Conservation (phyloP, 441 rosid genomes). For the Jatropha podagrica region DNA sequence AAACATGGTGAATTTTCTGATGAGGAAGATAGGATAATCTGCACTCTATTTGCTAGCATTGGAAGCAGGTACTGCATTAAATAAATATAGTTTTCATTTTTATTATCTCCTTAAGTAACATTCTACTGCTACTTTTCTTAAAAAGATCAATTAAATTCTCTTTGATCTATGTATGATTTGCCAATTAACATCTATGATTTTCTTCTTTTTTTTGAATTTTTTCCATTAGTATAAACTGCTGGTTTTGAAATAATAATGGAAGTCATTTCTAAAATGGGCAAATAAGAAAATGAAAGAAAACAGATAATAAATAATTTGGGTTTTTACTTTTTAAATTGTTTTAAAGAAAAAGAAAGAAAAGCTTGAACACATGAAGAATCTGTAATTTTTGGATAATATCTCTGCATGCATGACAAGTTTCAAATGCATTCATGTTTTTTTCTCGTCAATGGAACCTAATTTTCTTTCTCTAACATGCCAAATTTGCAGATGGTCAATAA, state of each 20-base stretch:
- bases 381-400: conserved; percentile 25
- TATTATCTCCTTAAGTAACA: background rate
- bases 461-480: conserved; percentile 22
- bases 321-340: background rate
- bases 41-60: conserved; percentile 49
- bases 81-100: background rate
- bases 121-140: background rate
- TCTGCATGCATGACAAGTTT: conserved; percentile 37
- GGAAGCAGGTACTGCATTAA: conserved; percentile 52
- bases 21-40: conserved; percentile 56
- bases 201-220: background rate
- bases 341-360: background rate
- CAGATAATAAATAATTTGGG: background rate
- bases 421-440: conserved; percentile 20
- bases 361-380: conserved; percentile 24
- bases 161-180: background rate
- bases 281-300: conserved; percentile 8
- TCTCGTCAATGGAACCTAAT: conserved; percentile 9
- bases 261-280: conserved; percentile 24
- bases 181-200: no score
- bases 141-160: background rate
- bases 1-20: conserved; percentile 64
- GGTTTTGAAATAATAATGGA: conserved; percentile 1
- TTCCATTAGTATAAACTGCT: background rate
- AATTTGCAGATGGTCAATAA: conserved; percentile 42